These are phyloP conservation scores for Hypoxylon cercidicola DNA, from an alignment of 495 filamentous ascomycete species.

Conservation along the genomic window DNA sequence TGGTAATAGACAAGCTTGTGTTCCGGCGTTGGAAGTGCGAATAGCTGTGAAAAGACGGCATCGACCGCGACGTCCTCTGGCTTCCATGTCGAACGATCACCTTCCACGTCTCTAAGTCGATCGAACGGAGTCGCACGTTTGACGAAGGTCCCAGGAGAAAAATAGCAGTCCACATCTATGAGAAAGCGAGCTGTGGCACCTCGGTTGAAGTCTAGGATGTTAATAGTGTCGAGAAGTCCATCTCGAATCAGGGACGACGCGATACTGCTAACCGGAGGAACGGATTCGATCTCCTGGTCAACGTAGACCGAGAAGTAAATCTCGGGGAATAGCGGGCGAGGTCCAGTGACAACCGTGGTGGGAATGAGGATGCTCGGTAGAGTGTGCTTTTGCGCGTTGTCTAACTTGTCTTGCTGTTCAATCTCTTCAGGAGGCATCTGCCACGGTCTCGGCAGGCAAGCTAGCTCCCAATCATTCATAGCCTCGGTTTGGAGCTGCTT, in stretches of 20 bases:
- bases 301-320: slow-evolving; percentile 92
- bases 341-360: slow-evolving; percentile 75
- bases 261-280: slow-evolving; percentile 78
- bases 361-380: slow-evolving; percentile 82
- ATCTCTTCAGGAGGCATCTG: slow-evolving; percentile 63
- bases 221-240: slow-evolving; percentile 90
- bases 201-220: slow-evolving; percentile 92
- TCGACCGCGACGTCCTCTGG: slow-evolving; percentile 97
- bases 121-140: slow-evolving; percentile 94
- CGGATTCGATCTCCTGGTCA: slow-evolving; percentile 90
- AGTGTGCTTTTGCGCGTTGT: slow-evolving; percentile 71
- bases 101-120: slow-evolving; percentile 78
- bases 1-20: slow-evolving; percentile 98
- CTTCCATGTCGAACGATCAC: slow-evolving; percentile 86
- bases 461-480: slow-evolving; percentile 73
- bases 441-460: slow-evolving; percentile 88
- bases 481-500: slow-evolving; percentile 82
- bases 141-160: slow-evolving; percentile 85
- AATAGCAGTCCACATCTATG: slow-evolving; percentile 95
- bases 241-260: slow-evolving; percentile 86
- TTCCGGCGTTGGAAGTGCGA: slow-evolving; percentile 85
- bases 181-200: slow-evolving; percentile 86
- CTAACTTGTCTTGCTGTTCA: slow-evolving; percentile 64
- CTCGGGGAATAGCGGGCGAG: slow-evolving; percentile 85
- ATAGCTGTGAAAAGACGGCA: slow-evolving; percentile 94